Evolutionary conservation across 2,329 filamentous ascomycete species (phyloP), one percentile per base, ranked within the genome.

Genomic region (Cladobotryum protrusum): DNA sequence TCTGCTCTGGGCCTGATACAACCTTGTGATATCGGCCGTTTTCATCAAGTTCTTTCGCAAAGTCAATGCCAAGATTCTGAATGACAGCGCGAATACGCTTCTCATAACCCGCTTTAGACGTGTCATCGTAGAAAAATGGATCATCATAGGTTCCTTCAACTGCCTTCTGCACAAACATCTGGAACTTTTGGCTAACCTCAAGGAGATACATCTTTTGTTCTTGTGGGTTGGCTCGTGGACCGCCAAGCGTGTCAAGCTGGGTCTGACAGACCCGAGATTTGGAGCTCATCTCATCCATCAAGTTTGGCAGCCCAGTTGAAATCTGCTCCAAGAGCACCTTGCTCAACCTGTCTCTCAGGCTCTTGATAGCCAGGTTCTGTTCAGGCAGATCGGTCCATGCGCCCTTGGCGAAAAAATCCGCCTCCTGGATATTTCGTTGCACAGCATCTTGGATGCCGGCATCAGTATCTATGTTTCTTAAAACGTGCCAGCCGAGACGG

Each of bases 61-160:
- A 85, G 0, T 67, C 61, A 0, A 62, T 49, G 42, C 77, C 73
- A 2, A 72, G 60, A 34, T 76, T 72, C 47, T 82, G 78, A 1
- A 82, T 65, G 0, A 76, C 67, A 0, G 80, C 78, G 0, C 81
- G 71, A 4, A 85, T 65, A 0, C 79, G 71, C 35, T 67, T 73
- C 0, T 59, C 43, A 32, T 72, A 71, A 1, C 67, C 70, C 1
- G 53, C 17, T 1, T 55, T 43, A 0, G 63, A 60, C 9, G 61
- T 49, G 0, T 66, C 59, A 17, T 63, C 58, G 3, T 62, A 68
- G 51, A 83, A 83, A 61, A 83, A 84, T 0, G 56, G 14, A 51
- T 76, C 61, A 2, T 65, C 69, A 52, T 82, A 84, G 0, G 65
- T 67, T 0, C 80, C 81, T n/a, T 77, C 68, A 0, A 75, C 59